Conservation (phyloP, 2,329 filamentous ascomycete species). For the Colletotrichum aenigma region DNA sequence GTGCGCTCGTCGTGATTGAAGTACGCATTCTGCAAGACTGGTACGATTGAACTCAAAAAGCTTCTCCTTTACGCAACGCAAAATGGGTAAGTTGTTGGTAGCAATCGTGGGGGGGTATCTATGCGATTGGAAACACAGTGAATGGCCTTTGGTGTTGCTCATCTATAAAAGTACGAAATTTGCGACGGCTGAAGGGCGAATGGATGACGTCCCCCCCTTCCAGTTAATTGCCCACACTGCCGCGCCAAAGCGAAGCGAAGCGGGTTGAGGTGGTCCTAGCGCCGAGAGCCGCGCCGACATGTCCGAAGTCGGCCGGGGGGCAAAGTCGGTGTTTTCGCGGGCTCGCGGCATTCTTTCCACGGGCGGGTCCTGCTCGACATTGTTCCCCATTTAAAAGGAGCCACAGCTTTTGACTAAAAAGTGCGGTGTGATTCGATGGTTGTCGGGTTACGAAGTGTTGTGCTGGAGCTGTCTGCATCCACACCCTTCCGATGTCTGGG, state of each 20-base stretch:
- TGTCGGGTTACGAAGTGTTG: not conserved
- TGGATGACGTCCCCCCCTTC: slow-evolving; percentile 15
- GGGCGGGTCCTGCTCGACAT: not conserved
- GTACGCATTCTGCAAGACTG: slow-evolving; percentile 26
- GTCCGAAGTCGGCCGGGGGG: slow-evolving; percentile 3
- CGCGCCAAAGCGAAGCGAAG: slow-evolving; percentile 16
- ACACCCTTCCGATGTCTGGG: not conserved
- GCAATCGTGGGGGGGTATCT: not conserved
- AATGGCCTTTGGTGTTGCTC: not conserved
- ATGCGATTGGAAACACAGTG: not conserved
- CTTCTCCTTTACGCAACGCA: not conserved
- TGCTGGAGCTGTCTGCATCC: not conserved
- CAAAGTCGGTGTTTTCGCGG: not conserved
- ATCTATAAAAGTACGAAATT: not conserved
- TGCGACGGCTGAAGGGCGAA: not conserved
- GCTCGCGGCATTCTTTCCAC: slow-evolving; percentile 10
- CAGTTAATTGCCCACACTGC: slow-evolving; percentile 2
- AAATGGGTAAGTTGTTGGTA: not conserved
- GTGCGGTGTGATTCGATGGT: slow-evolving; percentile 12
- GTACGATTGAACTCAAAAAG: not conserved
- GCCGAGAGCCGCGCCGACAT: slow-evolving; percentile 14
- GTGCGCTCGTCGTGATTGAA: slow-evolving; percentile 26
- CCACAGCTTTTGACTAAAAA: slow-evolving; percentile 13
- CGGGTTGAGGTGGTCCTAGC: not conserved
- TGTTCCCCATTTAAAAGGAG: not conserved